These are phyloP conservation scores for Citrus maxima DNA, from an alignment of 345 rosid genomes.

Conservation along the genomic window DNA sequence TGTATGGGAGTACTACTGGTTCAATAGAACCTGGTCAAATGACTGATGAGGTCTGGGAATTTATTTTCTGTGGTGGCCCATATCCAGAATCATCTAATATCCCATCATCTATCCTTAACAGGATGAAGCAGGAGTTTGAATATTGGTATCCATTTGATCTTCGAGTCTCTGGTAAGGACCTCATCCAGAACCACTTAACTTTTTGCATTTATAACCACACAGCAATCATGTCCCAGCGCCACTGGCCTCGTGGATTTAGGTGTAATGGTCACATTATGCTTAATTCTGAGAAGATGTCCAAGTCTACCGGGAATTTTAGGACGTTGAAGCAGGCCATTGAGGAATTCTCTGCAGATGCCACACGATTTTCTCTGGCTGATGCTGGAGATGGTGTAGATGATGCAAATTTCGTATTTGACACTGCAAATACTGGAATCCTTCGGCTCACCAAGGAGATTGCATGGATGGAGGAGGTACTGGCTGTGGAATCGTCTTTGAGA, in stretches of 20 bases:
- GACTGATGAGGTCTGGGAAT: slow-evolving; percentile 95
- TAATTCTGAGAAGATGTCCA: slow-evolving; percentile 94
- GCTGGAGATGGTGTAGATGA: slow-evolving; percentile 98
- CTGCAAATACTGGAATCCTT: slow-evolving; percentile 87
- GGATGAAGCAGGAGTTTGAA: slow-evolving; percentile 94
- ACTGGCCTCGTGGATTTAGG: slow-evolving; percentile 96
- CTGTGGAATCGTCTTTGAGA: slow-evolving; percentile 70
- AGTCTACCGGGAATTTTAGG: slow-evolving; percentile 94
- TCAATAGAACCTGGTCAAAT: slow-evolving; percentile 59
- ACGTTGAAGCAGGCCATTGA: slow-evolving; percentile 76
- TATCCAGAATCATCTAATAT: slow-evolving; percentile 64
- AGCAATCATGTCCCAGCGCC: slow-evolving; percentile 64
- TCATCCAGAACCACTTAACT: slow-evolving; percentile 92
- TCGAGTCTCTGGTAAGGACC: slow-evolving; percentile 95
- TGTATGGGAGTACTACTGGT: slow-evolving; percentile 57
- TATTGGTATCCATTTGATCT: slow-evolving; percentile 98
- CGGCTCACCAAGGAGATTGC: slow-evolving; percentile 83
- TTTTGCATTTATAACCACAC: slow-evolving; percentile 84
- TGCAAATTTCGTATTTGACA: slow-evolving; percentile 92
- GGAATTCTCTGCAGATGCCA: slow-evolving; percentile 90
- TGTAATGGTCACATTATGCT: slow-evolving; percentile 96
- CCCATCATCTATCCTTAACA: slow-evolving; percentile 48
- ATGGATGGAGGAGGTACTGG: slow-evolving; percentile 86
- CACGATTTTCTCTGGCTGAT: slow-evolving; percentile 87
- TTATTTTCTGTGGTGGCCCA: slow-evolving; percentile 69